phyloP scores from a whole-genome alignment of 2,329 filamentous ascomycete species.

The Ilyonectria mors-panacis region DNA sequence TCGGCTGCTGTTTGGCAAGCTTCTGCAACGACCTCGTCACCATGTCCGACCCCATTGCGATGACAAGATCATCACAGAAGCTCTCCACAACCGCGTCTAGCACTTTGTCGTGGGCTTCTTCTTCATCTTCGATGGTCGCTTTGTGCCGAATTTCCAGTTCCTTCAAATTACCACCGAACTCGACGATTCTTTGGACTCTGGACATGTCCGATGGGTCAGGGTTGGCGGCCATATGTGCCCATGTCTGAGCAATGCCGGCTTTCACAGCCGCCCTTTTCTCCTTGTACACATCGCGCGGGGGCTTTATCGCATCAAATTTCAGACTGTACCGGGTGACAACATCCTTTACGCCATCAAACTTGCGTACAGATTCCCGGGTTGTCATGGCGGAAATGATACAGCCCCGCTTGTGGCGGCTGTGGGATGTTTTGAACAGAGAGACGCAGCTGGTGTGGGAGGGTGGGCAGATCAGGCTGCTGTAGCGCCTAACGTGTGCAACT shows the following conservation, averaged over 20 bases:
- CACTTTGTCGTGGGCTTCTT: neutral
- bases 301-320: neutral
- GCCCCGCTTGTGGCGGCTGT: neutral
- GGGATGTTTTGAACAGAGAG: neutral
- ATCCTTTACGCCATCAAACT: neutral
- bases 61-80: neutral
- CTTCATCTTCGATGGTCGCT: neutral
- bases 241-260: neutral
- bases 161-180: neutral
- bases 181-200: neutral
- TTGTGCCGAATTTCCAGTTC: neutral
- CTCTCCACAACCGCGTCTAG: neutral
- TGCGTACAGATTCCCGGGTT: neutral
- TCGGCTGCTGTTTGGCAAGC: neutral
- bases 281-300: neutral
- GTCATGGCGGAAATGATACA: neutral
- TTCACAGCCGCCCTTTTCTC: neutral
- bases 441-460: neutral
- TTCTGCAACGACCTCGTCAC: neutral
- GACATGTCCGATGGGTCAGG: neutral
- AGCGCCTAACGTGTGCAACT: neutral
- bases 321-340: neutral
- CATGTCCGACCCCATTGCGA: neutral
- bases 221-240: neutral
- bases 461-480: neutral